These are phyloP conservation scores for Pezicula radicicola DNA, from an alignment of 2,329 filamentous ascomycete genomes.

Conservation along the genomic window DNA sequence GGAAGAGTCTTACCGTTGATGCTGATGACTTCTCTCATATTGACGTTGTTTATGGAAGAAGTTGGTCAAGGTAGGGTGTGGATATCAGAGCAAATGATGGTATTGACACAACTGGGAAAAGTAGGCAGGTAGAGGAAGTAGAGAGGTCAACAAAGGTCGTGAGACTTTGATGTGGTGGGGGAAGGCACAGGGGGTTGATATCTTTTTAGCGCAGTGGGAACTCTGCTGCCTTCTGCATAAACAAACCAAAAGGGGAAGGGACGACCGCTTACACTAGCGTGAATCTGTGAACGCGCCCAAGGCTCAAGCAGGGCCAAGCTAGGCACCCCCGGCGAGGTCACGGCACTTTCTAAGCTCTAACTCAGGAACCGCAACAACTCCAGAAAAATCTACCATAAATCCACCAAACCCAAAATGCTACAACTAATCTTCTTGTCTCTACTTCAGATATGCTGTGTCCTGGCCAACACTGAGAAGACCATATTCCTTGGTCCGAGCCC, in stretches of 20 bases:
- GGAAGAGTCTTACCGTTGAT: constrained; percentile 78
- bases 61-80: constrained; percentile 8
- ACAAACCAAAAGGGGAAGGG: constrained; percentile 2
- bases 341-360: neutral
- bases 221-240: constrained; percentile 13
- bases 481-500: constrained; percentile 75
- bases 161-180: constrained; percentile 12
- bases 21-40: constrained; percentile 99
- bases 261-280: neutral
- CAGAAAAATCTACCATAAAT: neutral
- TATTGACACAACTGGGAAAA: constrained; percentile 14
- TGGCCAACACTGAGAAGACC: constrained; percentile 85
- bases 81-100: constrained; percentile 20
- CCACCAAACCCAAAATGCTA: constrained; percentile 6
- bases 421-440: constrained; percentile 14
- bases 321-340: neutral
- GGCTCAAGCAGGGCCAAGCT: no score
- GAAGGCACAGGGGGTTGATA: constrained; percentile 15
- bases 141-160: constrained; percentile 11
- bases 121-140: constrained; percentile 17
- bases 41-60: constrained; percentile 40
- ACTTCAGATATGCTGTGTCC: constrained; percentile 18
- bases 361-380: neutral
- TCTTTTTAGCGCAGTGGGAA: constrained; percentile 14
- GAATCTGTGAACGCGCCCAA: neutral